Conservation (phyloP, 768 basidiomycete genomes). For the Epithele typhae region DNA sequence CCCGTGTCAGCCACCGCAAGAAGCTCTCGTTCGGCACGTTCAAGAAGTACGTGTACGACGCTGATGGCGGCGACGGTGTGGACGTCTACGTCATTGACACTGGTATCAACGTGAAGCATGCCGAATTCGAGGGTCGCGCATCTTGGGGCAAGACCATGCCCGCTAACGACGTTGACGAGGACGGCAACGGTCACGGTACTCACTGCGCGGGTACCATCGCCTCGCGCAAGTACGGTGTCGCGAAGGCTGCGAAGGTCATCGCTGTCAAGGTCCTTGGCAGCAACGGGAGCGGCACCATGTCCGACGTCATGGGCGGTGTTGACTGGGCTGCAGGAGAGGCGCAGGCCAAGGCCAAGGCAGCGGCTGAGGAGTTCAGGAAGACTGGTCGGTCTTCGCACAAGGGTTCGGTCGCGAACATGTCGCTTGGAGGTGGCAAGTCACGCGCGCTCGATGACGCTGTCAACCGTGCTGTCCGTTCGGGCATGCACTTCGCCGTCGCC, state of each 20-base stretch:
- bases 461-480: constrained; percentile 74
- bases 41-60: constrained; percentile 71
- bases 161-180: constrained; percentile 73
- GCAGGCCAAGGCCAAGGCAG: constrained; percentile 49
- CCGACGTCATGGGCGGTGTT: constrained; percentile 89
- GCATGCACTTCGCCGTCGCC: constrained; percentile 96
- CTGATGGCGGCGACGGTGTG: constrained; percentile 82
- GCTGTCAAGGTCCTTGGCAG: constrained; percentile 95
- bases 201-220: constrained; percentile 97
- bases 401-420: constrained; percentile 97
- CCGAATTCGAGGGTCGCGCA: constrained; percentile 87
- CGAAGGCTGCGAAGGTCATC: constrained; percentile 85
- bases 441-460: constrained; percentile 79
- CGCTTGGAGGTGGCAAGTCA: constrained; percentile 93
- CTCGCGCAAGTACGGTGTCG: constrained; percentile 91
- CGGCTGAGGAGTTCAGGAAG: constrained; percentile 57
- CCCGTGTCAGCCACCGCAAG: constrained; percentile 85
- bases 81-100: constrained; percentile 89
- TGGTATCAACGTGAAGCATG: constrained; percentile 83
- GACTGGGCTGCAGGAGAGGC: constrained; percentile 65
- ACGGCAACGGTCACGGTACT: constrained; percentile 94
- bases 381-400: constrained; percentile 84
- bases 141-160: constrained; percentile 94
- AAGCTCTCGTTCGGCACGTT: constrained; percentile 79
- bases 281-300: constrained; percentile 92